Evolutionary conservation across 352 stramenopile species (phyloP).

Genomic region (Lagenidium giganteum): DNA sequence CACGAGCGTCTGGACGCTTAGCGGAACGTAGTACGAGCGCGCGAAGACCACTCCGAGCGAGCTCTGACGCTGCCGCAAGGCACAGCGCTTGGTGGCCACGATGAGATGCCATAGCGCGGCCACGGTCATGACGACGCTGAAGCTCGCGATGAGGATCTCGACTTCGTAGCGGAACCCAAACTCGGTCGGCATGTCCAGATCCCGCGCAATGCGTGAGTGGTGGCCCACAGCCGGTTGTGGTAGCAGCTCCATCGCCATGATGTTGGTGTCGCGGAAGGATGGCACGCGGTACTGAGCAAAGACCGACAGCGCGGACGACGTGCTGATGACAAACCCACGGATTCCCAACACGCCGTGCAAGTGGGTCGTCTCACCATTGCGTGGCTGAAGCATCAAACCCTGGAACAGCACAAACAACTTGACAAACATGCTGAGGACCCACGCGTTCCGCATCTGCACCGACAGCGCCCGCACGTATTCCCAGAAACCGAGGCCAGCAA

Average conservation of each 20-base stretch:
- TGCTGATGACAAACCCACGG: slow-evolving; percentile 15
- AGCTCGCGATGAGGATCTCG: slow-evolving; percentile 1
- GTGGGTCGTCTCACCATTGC: slow-evolving; percentile 3
- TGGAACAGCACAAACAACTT: slow-evolving; percentile 15
- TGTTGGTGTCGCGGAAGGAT: slow-evolving; percentile 12
- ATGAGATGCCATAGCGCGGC: not conserved
- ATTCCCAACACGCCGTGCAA: slow-evolving; percentile 14
- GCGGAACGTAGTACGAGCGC: slow-evolving; percentile 14
- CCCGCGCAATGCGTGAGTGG: not conserved
- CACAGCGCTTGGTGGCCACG: not conserved
- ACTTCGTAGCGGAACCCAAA: slow-evolving; percentile 11
- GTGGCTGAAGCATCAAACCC: not conserved
- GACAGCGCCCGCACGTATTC: slow-evolving; percentile 23
- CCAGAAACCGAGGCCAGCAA: slow-evolving; percentile 11
- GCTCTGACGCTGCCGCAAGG: not conserved
- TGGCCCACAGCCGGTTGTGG: not conserved
- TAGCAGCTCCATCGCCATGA: not conserved
- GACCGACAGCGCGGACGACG: slow-evolving; percentile 17
- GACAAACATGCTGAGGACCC: slow-evolving; percentile 28
- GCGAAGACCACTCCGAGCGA: not conserved
- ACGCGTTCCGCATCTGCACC: slow-evolving; percentile 43
- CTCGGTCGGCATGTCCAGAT: slow-evolving; percentile 6
- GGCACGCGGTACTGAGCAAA: slow-evolving; percentile 13
- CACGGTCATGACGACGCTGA: not conserved
- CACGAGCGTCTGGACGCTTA: slow-evolving; percentile 8